Conservation (phyloP, 345 rosid genomes). For the Murraya koenigii region DNA sequence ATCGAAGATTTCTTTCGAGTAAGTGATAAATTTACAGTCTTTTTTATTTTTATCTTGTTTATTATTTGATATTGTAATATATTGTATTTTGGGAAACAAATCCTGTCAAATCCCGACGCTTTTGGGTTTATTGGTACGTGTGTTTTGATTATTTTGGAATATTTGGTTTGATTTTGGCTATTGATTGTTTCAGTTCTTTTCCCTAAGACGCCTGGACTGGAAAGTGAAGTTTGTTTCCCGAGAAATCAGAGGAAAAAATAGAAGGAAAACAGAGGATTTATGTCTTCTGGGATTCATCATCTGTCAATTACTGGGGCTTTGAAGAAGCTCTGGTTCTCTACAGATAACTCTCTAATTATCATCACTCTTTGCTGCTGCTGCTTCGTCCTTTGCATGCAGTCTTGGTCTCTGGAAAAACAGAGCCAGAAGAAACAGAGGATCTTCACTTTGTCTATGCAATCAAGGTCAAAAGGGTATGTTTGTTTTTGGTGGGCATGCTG, state of each 20-base stretch:
- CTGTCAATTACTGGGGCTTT: constrained; percentile 2
- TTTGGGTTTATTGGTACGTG: not conserved
- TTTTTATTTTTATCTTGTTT: not conserved
- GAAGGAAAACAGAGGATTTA: constrained; percentile 7
- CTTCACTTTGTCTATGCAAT: constrained; percentile 15
- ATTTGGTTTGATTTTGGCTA: not conserved
- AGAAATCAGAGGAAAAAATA: not conserved
- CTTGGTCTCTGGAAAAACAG: constrained; percentile 15
- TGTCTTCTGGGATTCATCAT: constrained; percentile 6
- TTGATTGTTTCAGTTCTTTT: not conserved
- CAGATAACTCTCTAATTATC: not conserved
- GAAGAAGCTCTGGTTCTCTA: constrained; percentile 3
- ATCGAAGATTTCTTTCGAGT: not conserved
- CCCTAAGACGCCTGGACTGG: not conserved
- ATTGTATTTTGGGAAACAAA: not conserved
- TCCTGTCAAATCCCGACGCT: not conserved
- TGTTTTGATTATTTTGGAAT: not conserved
- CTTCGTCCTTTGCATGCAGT: constrained; percentile 16
- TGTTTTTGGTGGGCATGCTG: not conserved
- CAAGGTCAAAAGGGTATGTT: constrained; percentile 27
- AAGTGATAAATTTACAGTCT: not conserved
- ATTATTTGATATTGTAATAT: not conserved
- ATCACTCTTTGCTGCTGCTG: not conserved
- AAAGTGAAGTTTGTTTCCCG: not conserved
- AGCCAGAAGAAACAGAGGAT: constrained; percentile 8